Evolutionary conservation across 306 rosid genomes (phyloP), one percentile per base, ranked within the genome.

Genomic region (Fragaria vesca): DNA sequence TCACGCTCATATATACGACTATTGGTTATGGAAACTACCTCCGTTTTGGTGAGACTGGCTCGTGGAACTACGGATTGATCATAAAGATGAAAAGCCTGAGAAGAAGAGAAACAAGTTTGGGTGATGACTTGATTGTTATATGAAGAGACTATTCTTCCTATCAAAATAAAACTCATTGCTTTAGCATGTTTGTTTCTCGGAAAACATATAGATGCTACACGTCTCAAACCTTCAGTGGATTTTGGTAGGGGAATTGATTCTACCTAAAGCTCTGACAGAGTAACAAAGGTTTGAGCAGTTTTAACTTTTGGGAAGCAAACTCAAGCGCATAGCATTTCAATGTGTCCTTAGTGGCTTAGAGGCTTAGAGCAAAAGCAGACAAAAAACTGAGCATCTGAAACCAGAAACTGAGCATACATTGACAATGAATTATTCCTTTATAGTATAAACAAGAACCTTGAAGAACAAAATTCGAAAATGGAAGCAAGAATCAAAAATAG

Each of bases 391-490:
- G 76, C 20, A 51, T 17, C 10, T 32, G 20, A 5, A 48, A 28
- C 12, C 17, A 26, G 3, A 40, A 65, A 71, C 12, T n/a, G 26
- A 51, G 21, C 73, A 54, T n/a, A 45, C 20, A 20, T 69, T 13
- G 36, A 52, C 11, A 40, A 61, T 57, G 4, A 72, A 20, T 73
- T 61, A 77, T 24, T 78, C 16, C 11, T 76, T 82, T 72, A 40
- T 36, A 1, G 76, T 73, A 69, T 42, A 55, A 58, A 74, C 32
- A 57, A 76, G 47, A 46, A 21, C 42, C 51, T n/a, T 24, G 38
- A 20, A n/a, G 8, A 50, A 18, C 13, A 36, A 36, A 70, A 18
- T 62, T 9, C 4, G 20, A 28, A 34, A 21, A 18, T 52, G 10
- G 40, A 36, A 36, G 10, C 40, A 36, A 36, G 16, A 70, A 76